phyloP scores from a whole-genome alignment of 139 green algal species.

The Penium margaritaceum region DNA sequence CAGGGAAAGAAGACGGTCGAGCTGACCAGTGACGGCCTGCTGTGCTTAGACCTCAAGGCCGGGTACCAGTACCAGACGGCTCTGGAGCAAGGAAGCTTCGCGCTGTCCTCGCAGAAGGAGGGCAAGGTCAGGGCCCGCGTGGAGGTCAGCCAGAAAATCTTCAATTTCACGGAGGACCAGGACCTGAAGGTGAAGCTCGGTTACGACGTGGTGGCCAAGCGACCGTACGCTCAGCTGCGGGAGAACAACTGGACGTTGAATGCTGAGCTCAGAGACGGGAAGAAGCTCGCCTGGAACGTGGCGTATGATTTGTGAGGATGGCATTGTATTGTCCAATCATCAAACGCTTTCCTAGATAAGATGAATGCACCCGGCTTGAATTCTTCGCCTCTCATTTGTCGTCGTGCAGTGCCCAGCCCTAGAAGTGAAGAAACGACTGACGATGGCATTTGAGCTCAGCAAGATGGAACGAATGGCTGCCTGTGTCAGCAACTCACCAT shows the following conservation, averaged over 20 bases:
- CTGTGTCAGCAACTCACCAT: too few species aligned
- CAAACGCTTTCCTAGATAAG: too few species aligned
- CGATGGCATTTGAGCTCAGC: too few species aligned
- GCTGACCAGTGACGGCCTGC: conserved; percentile 47
- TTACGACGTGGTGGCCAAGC: conserved; percentile 47
- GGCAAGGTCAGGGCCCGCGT: conserved; percentile 30
- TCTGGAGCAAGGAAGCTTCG: background rate
- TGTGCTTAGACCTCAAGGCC: conserved; percentile 52
- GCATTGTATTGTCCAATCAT: background rate
- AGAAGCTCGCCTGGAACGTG: conserved; percentile 20
- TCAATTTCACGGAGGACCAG: conserved; percentile 67
- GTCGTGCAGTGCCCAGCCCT: too few species aligned
- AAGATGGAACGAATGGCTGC: too few species aligned
- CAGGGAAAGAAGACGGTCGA: conserved; percentile 52
- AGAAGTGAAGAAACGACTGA: too few species aligned
- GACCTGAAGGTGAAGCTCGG: conserved; percentile 60
- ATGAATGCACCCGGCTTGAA: too few species aligned
- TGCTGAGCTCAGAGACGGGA: conserved; percentile 24
- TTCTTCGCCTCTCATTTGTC: too few species aligned
- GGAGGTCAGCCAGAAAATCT: conserved; percentile 61
- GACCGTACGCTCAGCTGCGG: conserved; percentile 52
- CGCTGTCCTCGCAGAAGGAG: too few species aligned
- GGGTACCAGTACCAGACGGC: conserved; percentile 26
- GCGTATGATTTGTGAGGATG: conserved; percentile 24
- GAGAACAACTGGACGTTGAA: conserved; percentile 70